Evolutionary conservation across 768 basidiomycete genomes (phyloP).

Genomic region (Mycena rebaudengoi): DNA sequence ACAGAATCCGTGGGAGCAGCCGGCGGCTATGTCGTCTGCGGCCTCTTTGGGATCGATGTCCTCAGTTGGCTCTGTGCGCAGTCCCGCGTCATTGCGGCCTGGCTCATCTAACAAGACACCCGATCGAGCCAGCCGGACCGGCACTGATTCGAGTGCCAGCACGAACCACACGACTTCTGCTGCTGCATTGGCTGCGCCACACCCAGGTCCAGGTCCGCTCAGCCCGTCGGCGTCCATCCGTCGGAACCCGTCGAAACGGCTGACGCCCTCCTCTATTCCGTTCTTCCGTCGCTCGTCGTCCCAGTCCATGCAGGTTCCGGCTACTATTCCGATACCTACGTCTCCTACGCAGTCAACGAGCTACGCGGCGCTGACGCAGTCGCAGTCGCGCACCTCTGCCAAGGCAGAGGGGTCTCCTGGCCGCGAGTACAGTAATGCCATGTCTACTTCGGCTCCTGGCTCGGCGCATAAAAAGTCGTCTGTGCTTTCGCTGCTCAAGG

Average conservation of each 20-base stretch:
- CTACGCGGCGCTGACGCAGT: conserved; percentile 48
- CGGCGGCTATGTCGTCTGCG: conserved; percentile 82
- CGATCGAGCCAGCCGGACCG: conserved; percentile 75
- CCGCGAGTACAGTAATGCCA: conserved; percentile 60
- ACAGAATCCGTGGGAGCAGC: conserved; percentile 68
- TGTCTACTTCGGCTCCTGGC: conserved; percentile 64
- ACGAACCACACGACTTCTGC: conserved; percentile 67
- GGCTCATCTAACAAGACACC: conserved; percentile 66
- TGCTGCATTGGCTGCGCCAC: conserved; percentile 61
- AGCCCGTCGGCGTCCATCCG: conserved; percentile 78
- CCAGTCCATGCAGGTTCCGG: conserved; percentile 77
- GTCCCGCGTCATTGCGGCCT: conserved; percentile 53
- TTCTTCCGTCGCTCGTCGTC: conserved; percentile 94
- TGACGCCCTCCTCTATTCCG: conserved; percentile 92
- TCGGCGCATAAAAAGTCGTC: conserved; percentile 88
- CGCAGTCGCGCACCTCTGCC: conserved; percentile 51
- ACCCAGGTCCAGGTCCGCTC: conserved; percentile 69
- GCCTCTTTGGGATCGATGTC: conserved; percentile 79
- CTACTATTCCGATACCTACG: conserved; percentile 58
- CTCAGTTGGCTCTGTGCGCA: conserved; percentile 72
- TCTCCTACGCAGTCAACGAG: conserved; percentile 56
- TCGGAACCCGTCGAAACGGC: conserved; percentile 77
- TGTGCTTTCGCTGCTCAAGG: conserved; percentile 84
- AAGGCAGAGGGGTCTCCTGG: too few species aligned
- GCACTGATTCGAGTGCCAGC: conserved; percentile 80